Conservation (phyloP, 1,284 basidiomycete genomes). For the Psilocybe mexicana region DNA sequence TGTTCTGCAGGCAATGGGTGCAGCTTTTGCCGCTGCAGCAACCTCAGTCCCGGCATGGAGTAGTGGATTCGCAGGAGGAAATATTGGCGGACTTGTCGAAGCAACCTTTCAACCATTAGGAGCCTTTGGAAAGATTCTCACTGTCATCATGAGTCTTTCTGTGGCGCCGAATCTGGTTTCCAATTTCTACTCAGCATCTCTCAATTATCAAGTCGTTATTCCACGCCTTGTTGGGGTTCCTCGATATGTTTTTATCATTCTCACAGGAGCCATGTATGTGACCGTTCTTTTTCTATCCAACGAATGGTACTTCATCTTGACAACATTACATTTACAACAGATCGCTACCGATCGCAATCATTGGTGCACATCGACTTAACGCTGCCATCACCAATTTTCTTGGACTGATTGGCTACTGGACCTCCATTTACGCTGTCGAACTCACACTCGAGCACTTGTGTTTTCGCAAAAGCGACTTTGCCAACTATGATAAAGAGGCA, state of each 20-base stretch:
- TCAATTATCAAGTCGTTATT: conserved; percentile 79
- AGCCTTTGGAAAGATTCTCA: conserved; percentile 84
- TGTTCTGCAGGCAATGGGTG: conserved; percentile 72
- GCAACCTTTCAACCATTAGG: conserved; percentile 69
- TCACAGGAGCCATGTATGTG: conserved; percentile 77
- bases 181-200: conserved; percentile 81
- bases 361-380: conserved; percentile 68
- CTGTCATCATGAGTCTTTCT: conserved; percentile 76
- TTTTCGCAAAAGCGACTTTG: conserved; percentile 53
- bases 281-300: neutral
- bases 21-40: conserved; percentile 59
- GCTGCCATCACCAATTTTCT: conserved; percentile 66
- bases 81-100: conserved; percentile 73
- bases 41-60: conserved; percentile 67
- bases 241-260: conserved; percentile 81
- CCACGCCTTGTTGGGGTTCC: conserved; percentile 72
- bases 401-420: conserved; percentile 74
- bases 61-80: conserved; percentile 46
- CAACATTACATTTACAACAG: conserved; percentile 21
- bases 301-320: no score
- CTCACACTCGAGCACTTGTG: conserved; percentile 64
- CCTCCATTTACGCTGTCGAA: conserved; percentile 56
- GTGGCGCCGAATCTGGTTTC: conserved; percentile 84
- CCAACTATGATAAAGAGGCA: conserved; percentile 46
- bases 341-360: conserved; percentile 61